Conservation (phyloP, 176 grass and related monocot genomes). For the Calamus simplicifolius region DNA sequence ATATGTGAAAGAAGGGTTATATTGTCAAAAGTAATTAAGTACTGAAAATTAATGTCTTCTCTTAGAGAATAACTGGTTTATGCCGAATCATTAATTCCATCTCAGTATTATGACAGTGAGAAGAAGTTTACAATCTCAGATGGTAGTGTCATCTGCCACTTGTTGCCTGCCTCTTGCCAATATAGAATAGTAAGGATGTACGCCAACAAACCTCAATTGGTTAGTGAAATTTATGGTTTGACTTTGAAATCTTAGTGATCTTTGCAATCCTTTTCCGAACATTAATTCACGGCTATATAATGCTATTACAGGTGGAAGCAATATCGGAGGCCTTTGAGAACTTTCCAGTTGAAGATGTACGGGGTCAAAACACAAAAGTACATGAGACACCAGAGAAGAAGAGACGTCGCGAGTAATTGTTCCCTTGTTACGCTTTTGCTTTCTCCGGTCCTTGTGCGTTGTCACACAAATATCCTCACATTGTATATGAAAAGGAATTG, state of each 20-base stretch:
- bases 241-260: background rate
- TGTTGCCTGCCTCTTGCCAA: slow-evolving; percentile 54
- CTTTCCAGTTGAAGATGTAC: slow-evolving; percentile 64
- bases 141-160: slow-evolving; percentile 74
- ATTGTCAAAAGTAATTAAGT: no score
- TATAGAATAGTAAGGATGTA: slow-evolving; percentile 84
- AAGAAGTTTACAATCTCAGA: slow-evolving; percentile 77
- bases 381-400: slow-evolving; percentile 86
- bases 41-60: no score
- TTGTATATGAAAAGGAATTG: no score
- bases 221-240: slow-evolving; percentile 14
- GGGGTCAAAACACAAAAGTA: slow-evolving; percentile 79
- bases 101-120: slow-evolving; percentile 40
- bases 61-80: no score
- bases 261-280: background rate
- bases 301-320: slow-evolving; percentile 46
- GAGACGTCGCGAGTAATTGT: slow-evolving; percentile 19
- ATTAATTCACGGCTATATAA: slow-evolving; percentile 5
- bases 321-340: slow-evolving; percentile 90
- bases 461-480: no score
- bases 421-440: no score
- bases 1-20: no score
- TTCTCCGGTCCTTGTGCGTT: no score
- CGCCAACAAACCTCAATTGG: slow-evolving; percentile 74
- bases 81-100: background rate